Base-by-base conservation (phyloP, 345 rosid genomes). In the Toxicodendron radicans region DNA sequence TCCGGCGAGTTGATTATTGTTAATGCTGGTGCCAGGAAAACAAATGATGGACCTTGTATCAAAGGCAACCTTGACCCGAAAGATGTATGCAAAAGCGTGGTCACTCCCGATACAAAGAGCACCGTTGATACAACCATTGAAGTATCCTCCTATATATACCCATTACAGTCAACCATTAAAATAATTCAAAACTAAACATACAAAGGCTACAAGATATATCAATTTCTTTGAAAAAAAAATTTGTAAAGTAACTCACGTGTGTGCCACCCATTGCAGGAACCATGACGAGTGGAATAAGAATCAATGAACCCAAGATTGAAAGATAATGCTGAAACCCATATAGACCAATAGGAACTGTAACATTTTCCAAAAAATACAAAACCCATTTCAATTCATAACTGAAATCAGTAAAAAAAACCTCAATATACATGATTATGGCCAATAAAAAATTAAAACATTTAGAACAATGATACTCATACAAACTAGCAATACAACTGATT, bases 231-330 rank as follows among this genome's bases (percentile, higher is more conserved):
- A 38, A 38, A 38, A 16, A 38, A 61, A 49, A 75, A 71, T 20
- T 49, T 54, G 16, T 13, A 51, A 68, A 79, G 75, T 32, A 58
- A 85, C 98, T 89, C 87, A 95, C 99, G 24, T 89, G 87, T 61
- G 84, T 79, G 72, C 98, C 99, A 81, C 99, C 98, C 99, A 95
- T 95, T 58, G 99, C 97, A 64, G 99, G 99, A 86, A 91, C 98
- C 49, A 95, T 86, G 80, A 95, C 94, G 0, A 90, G 90, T 18
- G 99, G 99, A 84, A 91, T 87, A 73, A 95, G 90, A 83, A 95
- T 80, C 83, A 95, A 72, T 10, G 99, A 95, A 27, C 99, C 99
- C 83, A 89, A 78, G 80, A 95, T 86, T 0, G 99, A 95, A 68
- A 95, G 91, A 78, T 84, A 95, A 79, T 95, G 99, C 85, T 95